Conservation (phyloP, 1,284 basidiomycete species). For the Cryptococcus wingfieldii region DNA sequence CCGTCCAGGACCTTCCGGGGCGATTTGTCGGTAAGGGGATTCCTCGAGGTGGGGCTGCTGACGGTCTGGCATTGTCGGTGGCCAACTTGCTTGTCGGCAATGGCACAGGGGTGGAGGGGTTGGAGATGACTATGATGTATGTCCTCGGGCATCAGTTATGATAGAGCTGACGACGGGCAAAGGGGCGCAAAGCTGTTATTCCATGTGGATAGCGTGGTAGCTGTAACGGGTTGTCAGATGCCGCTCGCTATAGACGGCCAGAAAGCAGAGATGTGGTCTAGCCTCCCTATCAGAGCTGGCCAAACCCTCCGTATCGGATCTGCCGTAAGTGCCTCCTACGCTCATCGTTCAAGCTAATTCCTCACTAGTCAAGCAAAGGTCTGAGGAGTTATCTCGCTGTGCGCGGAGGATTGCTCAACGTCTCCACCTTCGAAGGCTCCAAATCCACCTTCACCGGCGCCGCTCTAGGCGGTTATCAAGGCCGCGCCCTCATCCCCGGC, state of each 20-base stretch:
- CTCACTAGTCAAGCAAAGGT: constrained; percentile 26
- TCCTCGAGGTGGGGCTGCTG: constrained; percentile 63
- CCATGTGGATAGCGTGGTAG: constrained; percentile 54
- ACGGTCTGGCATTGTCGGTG: constrained; percentile 56
- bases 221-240: constrained; percentile 57
- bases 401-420: constrained; percentile 59
- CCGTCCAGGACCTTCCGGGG: constrained; percentile 62
- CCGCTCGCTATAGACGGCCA: constrained; percentile 53
- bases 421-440: constrained; percentile 59
- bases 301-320: constrained; percentile 52
- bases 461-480: constrained; percentile 41
- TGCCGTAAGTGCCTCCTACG: constrained; percentile 33
- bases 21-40: constrained; percentile 59
- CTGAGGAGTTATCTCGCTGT: constrained; percentile 60
- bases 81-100: constrained; percentile 64
- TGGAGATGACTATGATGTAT: constrained; percentile 53
- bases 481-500: constrained; percentile 53
- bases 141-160: neutral
- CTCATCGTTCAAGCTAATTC: neutral
- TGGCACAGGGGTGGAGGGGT: constrained; percentile 53
- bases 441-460: constrained; percentile 37
- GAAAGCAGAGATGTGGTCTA: constrained; percentile 55
- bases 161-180: neutral
- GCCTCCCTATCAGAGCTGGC: constrained; percentile 53
- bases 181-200: constrained; percentile 50